A percentile compares a stretch with the other conserved stretches of the same genome.
These are phyloP conservation scores for rapeseed (Brassica napus) DNA, from an alignment of 345 rosid genomes.

Conservation along the genomic window DNA sequence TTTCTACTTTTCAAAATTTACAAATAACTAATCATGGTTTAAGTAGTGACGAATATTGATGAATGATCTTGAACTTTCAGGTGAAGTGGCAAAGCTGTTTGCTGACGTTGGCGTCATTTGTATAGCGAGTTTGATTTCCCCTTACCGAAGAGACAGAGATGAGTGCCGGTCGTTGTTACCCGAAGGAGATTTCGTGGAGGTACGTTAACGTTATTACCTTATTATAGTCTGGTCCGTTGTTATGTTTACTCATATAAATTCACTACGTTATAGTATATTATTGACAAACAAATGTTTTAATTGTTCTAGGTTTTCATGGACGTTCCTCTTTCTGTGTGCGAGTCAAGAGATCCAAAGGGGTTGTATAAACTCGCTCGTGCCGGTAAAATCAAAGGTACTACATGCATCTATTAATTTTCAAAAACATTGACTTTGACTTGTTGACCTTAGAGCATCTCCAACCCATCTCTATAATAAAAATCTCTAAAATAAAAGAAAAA, in stretches of 20 bases:
- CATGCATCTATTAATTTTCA: neutral
- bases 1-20: neutral
- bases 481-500: too few relatives aligned
- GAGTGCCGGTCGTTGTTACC: constrained; percentile 69
- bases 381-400: constrained; percentile 76
- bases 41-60: neutral
- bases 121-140: constrained; percentile 84
- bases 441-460: neutral
- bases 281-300: neutral
- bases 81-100: constrained; percentile 84
- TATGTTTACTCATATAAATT: neutral
- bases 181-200: constrained; percentile 79
- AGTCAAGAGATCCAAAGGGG: constrained; percentile 86
- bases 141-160: constrained; percentile 74
- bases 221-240: neutral
- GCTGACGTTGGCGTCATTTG: constrained; percentile 84
- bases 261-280: neutral
- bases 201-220: constrained; percentile 22
- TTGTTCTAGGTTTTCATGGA: constrained; percentile 69
- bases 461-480: too few relatives aligned
- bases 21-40: neutral
- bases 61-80: constrained; percentile 41
- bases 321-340: constrained; percentile 74
- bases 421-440: constrained; percentile 12
- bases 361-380: constrained; percentile 87